phyloP scores from a whole-genome alignment of 2,329 filamentous ascomycete species.

The Monilinia fructicola region DNA sequence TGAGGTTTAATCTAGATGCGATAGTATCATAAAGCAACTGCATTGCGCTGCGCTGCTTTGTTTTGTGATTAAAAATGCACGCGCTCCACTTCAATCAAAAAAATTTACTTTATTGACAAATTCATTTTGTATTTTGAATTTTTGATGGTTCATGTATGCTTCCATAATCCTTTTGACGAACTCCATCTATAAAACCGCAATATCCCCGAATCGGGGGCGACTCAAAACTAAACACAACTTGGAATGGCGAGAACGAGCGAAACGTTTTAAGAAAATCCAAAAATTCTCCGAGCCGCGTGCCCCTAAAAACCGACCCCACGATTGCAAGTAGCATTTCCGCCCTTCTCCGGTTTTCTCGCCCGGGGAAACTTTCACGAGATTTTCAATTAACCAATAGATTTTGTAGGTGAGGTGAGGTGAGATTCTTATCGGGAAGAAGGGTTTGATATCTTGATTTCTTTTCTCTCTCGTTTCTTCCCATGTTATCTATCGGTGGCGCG shows the following conservation, averaged over 20 bases:
- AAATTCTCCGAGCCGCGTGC: no score
- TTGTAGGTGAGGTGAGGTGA: no score
- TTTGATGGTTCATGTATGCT: no score
- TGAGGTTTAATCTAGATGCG: conserved; percentile 17
- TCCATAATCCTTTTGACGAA: no score
- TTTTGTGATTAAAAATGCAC: not conserved
- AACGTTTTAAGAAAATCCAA: no score
- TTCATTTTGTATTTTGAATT: not conserved
- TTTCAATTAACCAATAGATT: not conserved
- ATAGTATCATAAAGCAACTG: conserved; percentile 15
- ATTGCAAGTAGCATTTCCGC: conserved; percentile 9
- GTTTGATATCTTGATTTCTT: no score
- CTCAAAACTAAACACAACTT: no score
- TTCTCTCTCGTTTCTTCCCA: not conserved
- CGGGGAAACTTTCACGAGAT: not conserved
- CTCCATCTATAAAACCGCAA: no score
- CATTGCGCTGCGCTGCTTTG: not conserved
- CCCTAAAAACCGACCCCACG: not conserved
- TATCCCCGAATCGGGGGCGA: no score
- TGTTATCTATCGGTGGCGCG: no score
- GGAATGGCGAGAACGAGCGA: no score
- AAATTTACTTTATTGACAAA: not conserved
- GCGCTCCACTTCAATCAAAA: conserved; percentile 8
- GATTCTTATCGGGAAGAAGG: no score
- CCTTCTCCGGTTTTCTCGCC: not conserved